Base-by-base conservation (phyloP, 2,329 filamentous ascomycete genomes). In the Fusarium caatingaense region DNA sequence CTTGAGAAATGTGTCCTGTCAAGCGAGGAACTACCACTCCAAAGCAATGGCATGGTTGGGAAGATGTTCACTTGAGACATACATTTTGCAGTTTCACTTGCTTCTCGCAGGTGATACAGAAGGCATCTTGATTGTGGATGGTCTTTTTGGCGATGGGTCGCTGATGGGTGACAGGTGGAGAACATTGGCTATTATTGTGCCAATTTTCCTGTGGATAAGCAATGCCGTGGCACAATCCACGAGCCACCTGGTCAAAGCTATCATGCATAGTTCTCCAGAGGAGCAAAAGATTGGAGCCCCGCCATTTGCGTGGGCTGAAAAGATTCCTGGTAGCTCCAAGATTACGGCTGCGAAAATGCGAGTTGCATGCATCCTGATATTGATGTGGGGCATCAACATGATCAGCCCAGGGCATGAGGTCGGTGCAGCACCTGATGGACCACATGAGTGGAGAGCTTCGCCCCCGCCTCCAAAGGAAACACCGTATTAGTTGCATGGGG, bases 101-200 rank as follows among this genome's bases (percentile, higher is more conserved):
- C 88, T 86, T 83, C 83, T 91, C 10, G 87, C 87, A 3, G 86
- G 84, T 5, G 87, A 90, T 69, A 84, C 85, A 5, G 84, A 83
- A 30, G 86, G 85, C 0, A 69, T 86, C 7, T 80, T 90, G 8
- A 61, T 74, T 4, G 45, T 76, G 13, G 73, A 71, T 16, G 34
- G 58, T 20, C 71, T 76, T 18, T 59, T 66, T 2, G 66, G 66
- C 5, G 71, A 74, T 13, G 69, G 69, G 27, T 70, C 58, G 12
- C 60, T 76, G 4, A 30, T 73, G 12, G 32, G 25, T 6, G 73
- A 76, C 32, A 63, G 74, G 5, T 75, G 74, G 74, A 61, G 71
- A 18, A 68, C 71, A 13, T 48, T 76, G 20, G 11, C 69, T 15
- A 46, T 76, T 27, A 53, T 76, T 28, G 71, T 72, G 2, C 73